Conservation (phyloP, 2,329 filamentous ascomycete genomes). For the Botrytis paeoniae region DNA sequence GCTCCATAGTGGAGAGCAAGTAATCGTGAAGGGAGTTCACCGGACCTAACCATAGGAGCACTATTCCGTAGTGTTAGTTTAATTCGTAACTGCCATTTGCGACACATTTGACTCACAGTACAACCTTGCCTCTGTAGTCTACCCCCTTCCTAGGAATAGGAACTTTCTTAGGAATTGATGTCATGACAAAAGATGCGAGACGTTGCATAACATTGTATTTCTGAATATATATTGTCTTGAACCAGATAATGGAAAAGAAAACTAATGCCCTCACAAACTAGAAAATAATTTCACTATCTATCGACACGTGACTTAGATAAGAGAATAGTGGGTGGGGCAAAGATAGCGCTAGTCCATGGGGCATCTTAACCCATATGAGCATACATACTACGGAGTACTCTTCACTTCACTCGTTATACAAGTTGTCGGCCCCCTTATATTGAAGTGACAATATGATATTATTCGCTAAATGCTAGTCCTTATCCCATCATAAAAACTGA, state of each 20-base stretch:
- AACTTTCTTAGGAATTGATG: constrained; percentile 60
- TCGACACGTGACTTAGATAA: background rate
- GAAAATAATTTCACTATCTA: constrained; percentile 10
- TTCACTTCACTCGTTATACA: background rate
- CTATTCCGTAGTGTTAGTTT: constrained; percentile 2
- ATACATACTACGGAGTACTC: background rate
- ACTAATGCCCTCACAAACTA: background rate
- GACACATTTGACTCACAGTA: constrained; percentile 50
- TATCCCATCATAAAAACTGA: background rate
- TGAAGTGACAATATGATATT: background rate
- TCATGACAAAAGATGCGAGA: constrained; percentile 53
- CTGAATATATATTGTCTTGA: background rate
- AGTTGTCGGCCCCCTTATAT: background rate
- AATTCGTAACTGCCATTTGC: background rate
- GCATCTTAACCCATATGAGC: background rate
- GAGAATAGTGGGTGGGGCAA: background rate
- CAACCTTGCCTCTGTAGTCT: constrained; percentile 89
- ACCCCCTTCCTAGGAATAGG: constrained; percentile 85
- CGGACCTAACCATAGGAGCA: constrained; percentile 97
- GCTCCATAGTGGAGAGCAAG: constrained; percentile 91
- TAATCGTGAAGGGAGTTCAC: constrained; percentile 86
- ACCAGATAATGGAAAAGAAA: background rate
- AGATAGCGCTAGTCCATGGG: background rate
- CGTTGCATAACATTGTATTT: constrained; percentile 37
- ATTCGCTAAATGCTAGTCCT: background rate